These are phyloP conservation scores for Cutaneotrichosporon sp. DNA, from an alignment of 1,284 basidiomycete species.

Conservation along the genomic window DNA sequence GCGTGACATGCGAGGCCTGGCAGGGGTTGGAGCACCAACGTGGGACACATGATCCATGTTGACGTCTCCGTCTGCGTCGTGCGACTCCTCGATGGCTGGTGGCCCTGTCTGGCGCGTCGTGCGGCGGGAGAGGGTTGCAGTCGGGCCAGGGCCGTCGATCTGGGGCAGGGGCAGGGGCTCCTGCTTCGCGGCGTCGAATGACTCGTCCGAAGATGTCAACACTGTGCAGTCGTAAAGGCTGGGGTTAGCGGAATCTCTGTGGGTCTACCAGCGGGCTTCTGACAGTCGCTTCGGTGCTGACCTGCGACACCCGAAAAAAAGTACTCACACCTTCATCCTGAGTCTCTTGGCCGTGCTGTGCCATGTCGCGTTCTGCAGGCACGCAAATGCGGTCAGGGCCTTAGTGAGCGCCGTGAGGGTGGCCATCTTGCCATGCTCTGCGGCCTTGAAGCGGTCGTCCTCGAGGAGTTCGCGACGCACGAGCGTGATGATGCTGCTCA, in stretches of 20 bases:
- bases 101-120: not conserved
- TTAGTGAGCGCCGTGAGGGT: slow-evolving; percentile 56
- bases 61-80: slow-evolving; percentile 20
- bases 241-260: not conserved
- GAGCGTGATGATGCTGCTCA: slow-evolving; percentile 57
- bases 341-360: slow-evolving; percentile 47
- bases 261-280: not conserved
- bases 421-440: slow-evolving; percentile 43
- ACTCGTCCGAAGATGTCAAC: slow-evolving; percentile 47
- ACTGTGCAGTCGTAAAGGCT: slow-evolving; percentile 57
- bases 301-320: too few relatives aligned
- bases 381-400: slow-evolving; percentile 59
- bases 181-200: slow-evolving; percentile 11
- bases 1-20: not conserved
- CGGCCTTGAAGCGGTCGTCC: slow-evolving; percentile 48
- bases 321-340: slow-evolving; percentile 54
- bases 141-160: slow-evolving; percentile 6
- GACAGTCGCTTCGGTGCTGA: too few relatives aligned
- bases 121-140: not conserved
- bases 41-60: slow-evolving; percentile 9
- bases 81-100: not conserved
- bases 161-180: slow-evolving; percentile 5
- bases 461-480: slow-evolving; percentile 55
- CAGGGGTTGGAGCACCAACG: not conserved
- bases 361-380: slow-evolving; percentile 57